phyloP scores from a whole-genome alignment of 805 yeast species.

The Saccharomyces kudriavzevii region DNA sequence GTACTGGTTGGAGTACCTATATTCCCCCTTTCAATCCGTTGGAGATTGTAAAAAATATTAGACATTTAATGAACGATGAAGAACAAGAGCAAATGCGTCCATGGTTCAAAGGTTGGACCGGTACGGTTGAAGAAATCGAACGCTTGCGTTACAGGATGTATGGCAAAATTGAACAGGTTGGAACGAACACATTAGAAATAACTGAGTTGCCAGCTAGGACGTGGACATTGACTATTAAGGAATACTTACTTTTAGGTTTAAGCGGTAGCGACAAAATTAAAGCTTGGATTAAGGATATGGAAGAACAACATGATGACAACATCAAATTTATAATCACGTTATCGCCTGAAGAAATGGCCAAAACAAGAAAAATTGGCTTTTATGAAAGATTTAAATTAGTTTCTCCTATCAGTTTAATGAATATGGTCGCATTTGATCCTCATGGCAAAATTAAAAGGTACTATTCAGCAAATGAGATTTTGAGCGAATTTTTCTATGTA shows the following conservation, averaged over 20 bases:
- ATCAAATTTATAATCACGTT: conserved; percentile 73
- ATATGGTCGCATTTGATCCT: conserved; percentile 95
- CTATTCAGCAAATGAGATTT: conserved; percentile 64
- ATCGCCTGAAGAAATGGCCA: conserved; percentile 73
- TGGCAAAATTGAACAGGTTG: conserved; percentile 77
- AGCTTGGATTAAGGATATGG: conserved; percentile 90
- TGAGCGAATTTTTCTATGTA: conserved; percentile 76
- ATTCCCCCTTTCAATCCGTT: conserved; percentile 85
- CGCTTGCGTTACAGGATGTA: conserved; percentile 65
- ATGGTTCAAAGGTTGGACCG: conserved; percentile 96
- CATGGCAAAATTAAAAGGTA: conserved; percentile 80
- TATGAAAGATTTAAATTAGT: conserved; percentile 76
- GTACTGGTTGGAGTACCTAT: conserved; percentile 96
- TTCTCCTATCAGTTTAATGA: conserved; percentile 59
- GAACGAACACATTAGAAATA: conserved; percentile 72
- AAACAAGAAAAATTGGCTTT: conserved; percentile 65
- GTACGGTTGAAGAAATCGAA: conserved; percentile 56
- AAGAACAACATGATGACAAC: conserved; percentile 82
- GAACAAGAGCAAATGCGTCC: conserved; percentile 70
- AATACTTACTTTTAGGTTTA: conserved; percentile 65
- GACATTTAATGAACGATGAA: conserved; percentile 64
- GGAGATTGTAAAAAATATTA: conserved; percentile 71
- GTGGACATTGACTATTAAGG: conserved; percentile 91
- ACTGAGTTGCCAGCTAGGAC: conserved; percentile 87
- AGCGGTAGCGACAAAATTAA: conserved; percentile 64